Evolutionary conservation across 495 filamentous ascomycete genomes (phyloP), one percentile per base, ranked within the genome.

Genomic region (Aspergillus cristatus): DNA sequence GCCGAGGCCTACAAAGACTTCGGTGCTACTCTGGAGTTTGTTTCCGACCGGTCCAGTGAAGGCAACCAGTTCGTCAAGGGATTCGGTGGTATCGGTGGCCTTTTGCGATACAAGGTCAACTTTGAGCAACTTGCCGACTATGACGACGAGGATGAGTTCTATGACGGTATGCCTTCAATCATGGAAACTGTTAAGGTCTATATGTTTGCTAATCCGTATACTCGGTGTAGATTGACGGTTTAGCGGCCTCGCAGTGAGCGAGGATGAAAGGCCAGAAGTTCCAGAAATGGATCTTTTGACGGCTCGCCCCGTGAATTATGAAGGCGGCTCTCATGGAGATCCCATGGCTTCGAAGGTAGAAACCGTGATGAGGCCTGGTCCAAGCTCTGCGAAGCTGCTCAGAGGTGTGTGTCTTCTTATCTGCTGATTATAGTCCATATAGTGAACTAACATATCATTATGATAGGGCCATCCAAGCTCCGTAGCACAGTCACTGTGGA

Each of bases 41-140:
- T 98, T 24, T 96, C 90, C 15, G 91, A 98, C 58, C 80, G 87
- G 25, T 95, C 89, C 26, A 87, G 83, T 45, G 91, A 98, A 62
- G 91, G 91, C 55, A 98, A 98, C 65, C 91, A 98, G 69, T 98
- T 98, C 68, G 91, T 98, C 51, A 96, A 95, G 68, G 91, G 91
- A 38, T 98, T 98, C 55, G 91, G 91, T 79, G 91, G 91, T 52
- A 93, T 98, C 48, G 91, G 91, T 41, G 90, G 90, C 32, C 81
- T 98, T 50, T 79, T 98, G 55, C 85, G 91, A 44, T 98, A 98
- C 78, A 97, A 96, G 71, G 84, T 98, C 70, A 98, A 98, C 71
- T 98, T 98, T 70, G 91, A 98, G 68, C 93, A 98, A 62, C 76
- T 98, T 60, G 84, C 83, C 52, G 93, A 98, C 63, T 76, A 80